Evolutionary conservation across 2,329 filamentous ascomycete species (phyloP), one percentile per base, ranked within the genome.

Genomic region (Botrytis fabae): DNA sequence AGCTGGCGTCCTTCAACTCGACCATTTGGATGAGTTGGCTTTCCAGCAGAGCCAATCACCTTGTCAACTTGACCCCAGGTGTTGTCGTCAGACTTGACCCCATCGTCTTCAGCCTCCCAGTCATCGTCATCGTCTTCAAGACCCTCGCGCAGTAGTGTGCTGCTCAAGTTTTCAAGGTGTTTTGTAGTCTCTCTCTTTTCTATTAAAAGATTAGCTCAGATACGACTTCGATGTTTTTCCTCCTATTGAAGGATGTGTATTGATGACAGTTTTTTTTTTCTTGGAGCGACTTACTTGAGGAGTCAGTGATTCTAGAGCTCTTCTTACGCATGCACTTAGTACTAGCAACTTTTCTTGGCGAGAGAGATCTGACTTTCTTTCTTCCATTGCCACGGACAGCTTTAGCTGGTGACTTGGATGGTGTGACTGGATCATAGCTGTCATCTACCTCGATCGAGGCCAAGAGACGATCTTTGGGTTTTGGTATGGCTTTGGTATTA

Each of bases 1-100:
- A 85, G 76, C 42, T 80, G 81, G 10, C 84, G 82, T 14, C 83
- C 83, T 12, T 74, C 64, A 2, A 74, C 69, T 38, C 82, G 80
- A 59, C 82, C 82, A 69, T 82, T 82, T 40, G 74, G 74, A 66
- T 78, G 73, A 9, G 70, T 71, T 2, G 46, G 25, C 22, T 72
- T 72, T 9, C 46, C 51, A 8, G 63, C n/a, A 2, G 70, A 44
- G 12, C 51, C 46, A 22, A 68, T 69, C 2, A 66, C 63, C 22
- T 72, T 68, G n/a, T 32, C 10, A 22, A 32, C 35, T 38, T 38
- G 18, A 8, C 20, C 14, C 70, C 63, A 59, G 25, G 51, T 40
- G 5, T 59, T 59, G 14, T 32, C 22, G 46, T 68, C 42, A 14
- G 54, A 63, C 40, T 38, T 28, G 28, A 25, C 44, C 2, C 57